Base-by-base conservation (phyloP, 1,284 basidiomycete genomes). In the Nidula niveotomentosa region DNA sequence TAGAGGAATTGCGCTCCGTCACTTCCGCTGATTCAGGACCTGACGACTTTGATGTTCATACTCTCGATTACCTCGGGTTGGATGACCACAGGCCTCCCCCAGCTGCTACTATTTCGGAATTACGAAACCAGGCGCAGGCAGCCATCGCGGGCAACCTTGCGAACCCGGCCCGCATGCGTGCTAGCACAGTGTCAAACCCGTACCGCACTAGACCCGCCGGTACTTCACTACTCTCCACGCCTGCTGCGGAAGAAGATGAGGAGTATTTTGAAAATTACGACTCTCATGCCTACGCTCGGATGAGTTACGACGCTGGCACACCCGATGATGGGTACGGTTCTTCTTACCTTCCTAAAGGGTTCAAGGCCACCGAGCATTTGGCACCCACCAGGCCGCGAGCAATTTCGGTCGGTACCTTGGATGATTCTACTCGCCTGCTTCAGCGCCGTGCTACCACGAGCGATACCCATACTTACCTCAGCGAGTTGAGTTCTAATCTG, bases 51-150 rank as follows among this genome's bases (percentile, higher is more conserved):
- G 91, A 94, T 66, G 91, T 95, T 50, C 91, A 94, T 65, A 97
- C 95, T 30, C 82, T 98, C 59, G 94, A 96, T 71, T 97, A 97
- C 69, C 89, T 98, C 52, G 95, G 95, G 47, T 80, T 98, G 61
- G 95, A 95, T 62, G 91, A 93, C 58, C 66, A 67, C 48, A 62
- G 66, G 49, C 82, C 81, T 56, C 84, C 86, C 9, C 85, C 86
- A 1, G 90, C 91, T 3, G 93, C 91, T 8, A 93, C 90, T 50
- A 85, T 94, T 58, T 85, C 90, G 13, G 93, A 94, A 71, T 77
- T 94, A 56, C 86, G 90, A 60, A 91, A 83, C 60, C 93, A 94
- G 69, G 90, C 91, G 44, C 93, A 94, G 70, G 88, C 90, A 37
- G 93, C 90, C 39, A 93, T 96, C 64, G 88, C 90, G 36, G 88